Conservation (phyloP, 257 asterid species). For the Lantana camara region DNA sequence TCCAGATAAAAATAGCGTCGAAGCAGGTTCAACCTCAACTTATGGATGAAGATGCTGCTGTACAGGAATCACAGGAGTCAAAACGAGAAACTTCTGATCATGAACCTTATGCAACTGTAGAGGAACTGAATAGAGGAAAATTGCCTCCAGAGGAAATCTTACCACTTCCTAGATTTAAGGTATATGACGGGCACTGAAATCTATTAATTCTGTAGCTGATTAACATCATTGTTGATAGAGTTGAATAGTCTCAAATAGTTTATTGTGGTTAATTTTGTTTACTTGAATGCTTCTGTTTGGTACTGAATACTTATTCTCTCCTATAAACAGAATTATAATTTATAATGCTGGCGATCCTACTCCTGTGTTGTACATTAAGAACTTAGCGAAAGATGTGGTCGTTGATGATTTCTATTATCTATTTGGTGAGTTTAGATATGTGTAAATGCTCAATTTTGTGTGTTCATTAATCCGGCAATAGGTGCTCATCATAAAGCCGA, state of each 20-base stretch:
- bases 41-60: constrained; percentile 36
- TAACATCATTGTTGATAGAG: no score
- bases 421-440: constrained; percentile 65
- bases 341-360: constrained; percentile 82
- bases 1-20: constrained; percentile 83
- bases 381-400: constrained; percentile 87
- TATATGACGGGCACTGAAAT: constrained; percentile 27
- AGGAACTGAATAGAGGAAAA: constrained; percentile 70
- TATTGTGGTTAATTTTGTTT: no score
- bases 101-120: constrained; percentile 63
- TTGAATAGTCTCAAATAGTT: no score
- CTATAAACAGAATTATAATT: constrained; percentile 77
- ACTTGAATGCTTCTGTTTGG: constrained; percentile 19
- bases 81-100: constrained; percentile 41
- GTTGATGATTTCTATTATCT: constrained; percentile 77
- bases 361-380: constrained; percentile 75
- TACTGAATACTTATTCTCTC: constrained; percentile 16
- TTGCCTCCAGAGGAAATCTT: constrained; percentile 91
- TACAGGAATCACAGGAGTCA: constrained; percentile 36
- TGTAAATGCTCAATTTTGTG: constrained; percentile 7
- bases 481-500: no score
- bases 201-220: neutral
- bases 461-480: no score
- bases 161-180: constrained; percentile 94
- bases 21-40: constrained; percentile 58